Base-by-base conservation (phyloP, 331 rosid species). In the Cydonia oblonga region DNA sequence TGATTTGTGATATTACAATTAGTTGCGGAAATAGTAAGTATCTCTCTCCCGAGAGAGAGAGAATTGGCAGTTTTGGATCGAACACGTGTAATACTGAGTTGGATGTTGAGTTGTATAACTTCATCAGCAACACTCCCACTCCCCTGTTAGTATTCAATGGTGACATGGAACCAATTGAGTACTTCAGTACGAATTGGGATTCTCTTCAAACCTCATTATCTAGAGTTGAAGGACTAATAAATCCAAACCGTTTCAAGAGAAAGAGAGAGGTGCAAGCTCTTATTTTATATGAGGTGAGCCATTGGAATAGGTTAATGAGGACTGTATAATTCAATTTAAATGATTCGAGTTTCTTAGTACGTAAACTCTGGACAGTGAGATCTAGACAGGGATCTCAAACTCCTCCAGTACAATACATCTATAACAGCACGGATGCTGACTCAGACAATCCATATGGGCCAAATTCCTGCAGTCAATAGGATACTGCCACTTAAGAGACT, bases 111-210 rank as follows among this genome's bases (percentile, higher is more conserved):
- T 53, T 20, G 15, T 54, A 53, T 53, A 35, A 46, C 9, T 15
- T 49, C 54, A 2, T 49, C 20, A 49, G 20, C 54, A 49, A 7
- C 20, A 49, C 9, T 15, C n/a, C 15, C 20, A 0, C 54, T 49
- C 20, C 20, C 3, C 54, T 0, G 20, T 6, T 49, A 49, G 54
- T 5, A 49, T 16, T 60, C 20, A 49, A 63, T 5, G 23, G 29
- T 69, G 78, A 76, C 61, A 63, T 83, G 84, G 87, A 72, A 25
- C 42, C 65, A 72, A 54, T 33, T 53, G 9, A 67, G 61, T 5
- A 49, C 40, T 49, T 71, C 4, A 38, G 42, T 10, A 35, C 42
- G 13, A 35, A 35, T 35, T 35, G 2, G 12, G 42, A 35, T 35
- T 35, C 12, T 35, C 42, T 35, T 1, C 1, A 0, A 1, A 35